These are phyloP conservation scores for Populus ilicifolia DNA, from an alignment of 345 rosid species.

Conservation along the genomic window DNA sequence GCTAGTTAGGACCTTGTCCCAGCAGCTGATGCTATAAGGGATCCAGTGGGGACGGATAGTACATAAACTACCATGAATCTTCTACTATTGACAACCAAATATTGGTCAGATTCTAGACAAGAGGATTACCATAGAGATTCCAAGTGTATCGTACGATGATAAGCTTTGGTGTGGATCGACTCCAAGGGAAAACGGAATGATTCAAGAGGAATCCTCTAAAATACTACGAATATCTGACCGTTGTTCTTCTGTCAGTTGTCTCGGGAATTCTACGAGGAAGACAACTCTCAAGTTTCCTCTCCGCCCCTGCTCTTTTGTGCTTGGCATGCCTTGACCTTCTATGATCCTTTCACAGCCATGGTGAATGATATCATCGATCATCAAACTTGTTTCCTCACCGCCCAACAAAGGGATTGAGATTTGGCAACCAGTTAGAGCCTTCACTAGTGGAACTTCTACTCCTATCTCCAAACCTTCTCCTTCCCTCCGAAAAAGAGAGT, in stretches of 20 bases:
- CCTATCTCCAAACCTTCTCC: constrained; percentile 63
- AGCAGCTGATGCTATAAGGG: not conserved
- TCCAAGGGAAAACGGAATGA: not conserved
- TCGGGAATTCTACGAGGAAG: constrained; percentile 37
- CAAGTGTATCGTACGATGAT: constrained; percentile 6
- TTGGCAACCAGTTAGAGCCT: constrained; percentile 61
- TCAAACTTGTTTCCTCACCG: constrained; percentile 38
- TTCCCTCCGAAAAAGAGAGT: constrained; percentile 47
- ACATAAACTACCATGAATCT: not conserved
- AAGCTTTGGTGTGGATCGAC: not conserved
- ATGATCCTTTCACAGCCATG: constrained; percentile 52
- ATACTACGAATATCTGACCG: constrained; percentile 38
- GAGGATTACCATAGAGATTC: not conserved
- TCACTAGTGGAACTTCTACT: constrained; percentile 51
- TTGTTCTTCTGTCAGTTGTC: constrained; percentile 44
- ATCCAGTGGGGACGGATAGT: not conserved
- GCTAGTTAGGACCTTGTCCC: not conserved
- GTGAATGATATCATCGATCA: constrained; percentile 44
- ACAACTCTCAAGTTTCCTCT: constrained; percentile 38
- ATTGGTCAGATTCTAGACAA: not conserved
- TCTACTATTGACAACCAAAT: not conserved
- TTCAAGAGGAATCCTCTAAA: constrained; percentile 44
- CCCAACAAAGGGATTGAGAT: constrained; percentile 55
- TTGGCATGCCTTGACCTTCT: constrained; percentile 69
- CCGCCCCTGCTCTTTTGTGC: constrained; percentile 39